Evolutionary conservation across 2,329 filamentous ascomycete species (phyloP).

Genomic region (Phoma sp.): DNA sequence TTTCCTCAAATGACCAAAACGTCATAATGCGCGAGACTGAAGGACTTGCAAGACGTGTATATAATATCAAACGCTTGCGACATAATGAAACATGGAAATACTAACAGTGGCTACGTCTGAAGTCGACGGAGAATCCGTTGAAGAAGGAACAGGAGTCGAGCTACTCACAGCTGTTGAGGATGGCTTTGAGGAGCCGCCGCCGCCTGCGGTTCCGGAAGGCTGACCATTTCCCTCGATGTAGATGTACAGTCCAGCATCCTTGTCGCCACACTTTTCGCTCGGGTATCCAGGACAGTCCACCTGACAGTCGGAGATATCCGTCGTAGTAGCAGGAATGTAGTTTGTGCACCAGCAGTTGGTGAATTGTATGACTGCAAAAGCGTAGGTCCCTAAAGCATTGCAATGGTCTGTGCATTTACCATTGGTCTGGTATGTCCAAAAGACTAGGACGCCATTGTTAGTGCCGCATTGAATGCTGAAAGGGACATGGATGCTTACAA

Average conservation of each 20-base stretch:
- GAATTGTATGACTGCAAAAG: conserved; percentile 71
- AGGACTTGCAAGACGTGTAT: conserved; percentile 1
- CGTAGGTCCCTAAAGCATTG: conserved; percentile 54
- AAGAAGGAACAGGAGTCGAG: conserved; percentile 20
- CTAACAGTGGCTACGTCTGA: conserved; percentile 36
- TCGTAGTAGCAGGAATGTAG: conserved; percentile 61
- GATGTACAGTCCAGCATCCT: conserved; percentile 60
- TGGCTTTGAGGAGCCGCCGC: conserved; percentile 26
- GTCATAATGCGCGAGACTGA: conserved; percentile 1
- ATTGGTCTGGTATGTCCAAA: conserved; percentile 64
- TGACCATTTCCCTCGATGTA: conserved; percentile 62
- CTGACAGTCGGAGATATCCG: conserved; percentile 58
- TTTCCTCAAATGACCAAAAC: neutral
- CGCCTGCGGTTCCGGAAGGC: conserved; percentile 64
- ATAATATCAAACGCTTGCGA: conserved; percentile 20
- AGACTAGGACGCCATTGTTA: conserved; percentile 22
- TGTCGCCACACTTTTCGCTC: conserved; percentile 68
- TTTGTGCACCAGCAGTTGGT: conserved; percentile 77
- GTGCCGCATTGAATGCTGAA: neutral
- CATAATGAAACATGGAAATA: conserved; percentile 29
- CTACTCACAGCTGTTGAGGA: conserved; percentile 38
- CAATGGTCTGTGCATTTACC: conserved; percentile 71
- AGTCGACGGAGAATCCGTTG: conserved; percentile 22
- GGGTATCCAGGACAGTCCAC: conserved; percentile 72
- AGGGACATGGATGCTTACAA: conserved; percentile 38